phyloP scores from a whole-genome alignment of 192 early-diverging fungal species.

The Podila minutissima region DNA sequence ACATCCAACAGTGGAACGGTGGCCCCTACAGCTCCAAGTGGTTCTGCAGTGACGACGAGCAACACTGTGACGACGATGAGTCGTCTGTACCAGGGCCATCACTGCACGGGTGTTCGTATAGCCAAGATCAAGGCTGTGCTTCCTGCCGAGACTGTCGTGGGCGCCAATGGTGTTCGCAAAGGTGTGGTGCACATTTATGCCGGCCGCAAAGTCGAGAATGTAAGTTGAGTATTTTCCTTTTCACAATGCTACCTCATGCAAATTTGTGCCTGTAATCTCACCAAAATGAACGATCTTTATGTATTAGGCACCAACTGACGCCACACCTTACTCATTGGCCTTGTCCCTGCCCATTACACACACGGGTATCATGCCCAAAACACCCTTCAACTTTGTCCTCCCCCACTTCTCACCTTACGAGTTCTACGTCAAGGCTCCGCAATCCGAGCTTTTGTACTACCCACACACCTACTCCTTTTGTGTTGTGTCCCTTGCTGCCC shows the following conservation, averaged over 20 bases:
- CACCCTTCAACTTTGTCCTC: conserved; percentile 56
- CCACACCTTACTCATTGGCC: conserved; percentile 50
- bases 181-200: conserved; percentile 60
- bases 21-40: background rate
- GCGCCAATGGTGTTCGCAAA: conserved; percentile 23
- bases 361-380: conserved; percentile 20
- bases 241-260: too few relatives aligned
- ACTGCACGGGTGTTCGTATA: conserved; percentile 39
- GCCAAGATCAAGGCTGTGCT: conserved; percentile 63
- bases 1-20: background rate
- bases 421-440: conserved; percentile 61
- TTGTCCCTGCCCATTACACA: conserved; percentile 49
- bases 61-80: background rate
- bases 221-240: conserved; percentile 7
- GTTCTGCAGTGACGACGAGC: background rate
- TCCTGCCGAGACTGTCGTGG: conserved; percentile 38
- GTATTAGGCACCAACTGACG: conserved; percentile 27
- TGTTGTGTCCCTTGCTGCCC: conserved; percentile 36
- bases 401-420: conserved; percentile 52
- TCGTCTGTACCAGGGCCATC: conserved; percentile 8
- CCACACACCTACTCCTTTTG: conserved; percentile 58
- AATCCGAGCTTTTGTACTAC: conserved; percentile 55
- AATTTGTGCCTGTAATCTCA: too few relatives aligned
- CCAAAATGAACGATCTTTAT: too few relatives aligned
- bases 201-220: conserved; percentile 41